Percentiles rank a stretch among this genome's conserved stretches.
Conservation (phyloP, 768 basidiomycete genomes). For the Cytidiella melzeri region DNA sequence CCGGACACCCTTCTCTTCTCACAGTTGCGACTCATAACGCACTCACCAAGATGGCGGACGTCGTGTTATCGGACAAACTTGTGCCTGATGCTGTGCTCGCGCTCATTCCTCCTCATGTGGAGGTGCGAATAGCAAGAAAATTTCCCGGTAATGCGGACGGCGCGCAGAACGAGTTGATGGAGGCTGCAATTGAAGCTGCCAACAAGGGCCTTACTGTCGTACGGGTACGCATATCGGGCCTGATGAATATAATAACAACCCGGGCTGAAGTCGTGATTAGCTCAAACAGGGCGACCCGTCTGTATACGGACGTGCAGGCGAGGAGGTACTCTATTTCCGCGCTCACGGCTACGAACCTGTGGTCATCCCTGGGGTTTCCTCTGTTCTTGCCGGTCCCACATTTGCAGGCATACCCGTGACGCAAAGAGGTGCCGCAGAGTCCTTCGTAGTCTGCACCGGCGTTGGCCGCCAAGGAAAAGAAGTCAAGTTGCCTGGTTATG, state of each 20-base stretch:
- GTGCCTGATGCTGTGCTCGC: slow-evolving; percentile 85
- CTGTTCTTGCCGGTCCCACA: slow-evolving; percentile 83
- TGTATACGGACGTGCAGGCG: slow-evolving; percentile 90
- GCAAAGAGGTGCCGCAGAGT: slow-evolving; percentile 90
- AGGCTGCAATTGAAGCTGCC: slow-evolving; percentile 81
- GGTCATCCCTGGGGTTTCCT: slow-evolving; percentile 86
- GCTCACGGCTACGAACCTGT: slow-evolving; percentile 76
- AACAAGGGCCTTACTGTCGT: slow-evolving; percentile 78
- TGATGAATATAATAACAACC: neutral
- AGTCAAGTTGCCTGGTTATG: slow-evolving; percentile 84
- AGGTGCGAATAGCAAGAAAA: slow-evolving; percentile 88
- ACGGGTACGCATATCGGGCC: slow-evolving; percentile 44
- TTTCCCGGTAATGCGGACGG: slow-evolving; percentile 97
- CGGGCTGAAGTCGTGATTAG: slow-evolving; percentile 28
- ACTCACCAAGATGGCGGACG: slow-evolving; percentile 72
- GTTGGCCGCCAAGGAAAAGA: slow-evolving; percentile 83
- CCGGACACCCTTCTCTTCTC: slow-evolving; percentile 89
- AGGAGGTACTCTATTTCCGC: slow-evolving; percentile 92
- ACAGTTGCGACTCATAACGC: slow-evolving; percentile 81
- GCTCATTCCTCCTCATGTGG: slow-evolving; percentile 66
- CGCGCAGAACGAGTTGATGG: slow-evolving; percentile 93
- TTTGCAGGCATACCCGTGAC: slow-evolving; percentile 93
- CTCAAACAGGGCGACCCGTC: slow-evolving; percentile 98
- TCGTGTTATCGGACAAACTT: slow-evolving; percentile 94
- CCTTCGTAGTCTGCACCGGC: slow-evolving; percentile 87